A percentile compares a stretch with the other conserved stretches of the same genome.
phyloP scores from a whole-genome alignment of 1,284 basidiomycete species.

The Ustilago trichophora region DNA sequence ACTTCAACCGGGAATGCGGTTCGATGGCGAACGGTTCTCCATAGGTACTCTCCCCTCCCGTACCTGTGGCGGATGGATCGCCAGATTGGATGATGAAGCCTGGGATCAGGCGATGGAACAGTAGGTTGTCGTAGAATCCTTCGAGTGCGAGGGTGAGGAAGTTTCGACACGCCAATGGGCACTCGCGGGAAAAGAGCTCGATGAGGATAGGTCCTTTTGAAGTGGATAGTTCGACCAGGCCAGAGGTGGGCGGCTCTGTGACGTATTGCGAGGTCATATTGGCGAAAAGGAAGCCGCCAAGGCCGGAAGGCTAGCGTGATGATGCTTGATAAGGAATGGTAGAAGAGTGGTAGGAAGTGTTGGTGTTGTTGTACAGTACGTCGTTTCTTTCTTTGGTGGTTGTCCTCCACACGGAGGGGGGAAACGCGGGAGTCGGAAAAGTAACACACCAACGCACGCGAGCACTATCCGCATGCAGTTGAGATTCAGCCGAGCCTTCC shows the following conservation, averaged over 20 bases:
- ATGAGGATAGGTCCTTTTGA: constrained; percentile 74
- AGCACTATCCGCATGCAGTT: constrained; percentile 3
- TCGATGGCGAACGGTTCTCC: constrained; percentile 89
- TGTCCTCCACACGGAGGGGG: constrained; percentile 19
- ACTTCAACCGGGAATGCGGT: constrained; percentile 85
- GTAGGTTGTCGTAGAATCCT: constrained; percentile 93
- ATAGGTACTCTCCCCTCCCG: constrained; percentile 72
- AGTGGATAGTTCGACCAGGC: constrained; percentile 86
- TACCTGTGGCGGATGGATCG: constrained; percentile 90
- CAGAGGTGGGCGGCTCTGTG: constrained; percentile 74
- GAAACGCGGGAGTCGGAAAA: constrained; percentile 14
- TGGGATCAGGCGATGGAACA: constrained; percentile 89
- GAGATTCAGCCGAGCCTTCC: too few species aligned
- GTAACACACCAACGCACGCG: not conserved
- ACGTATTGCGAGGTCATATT: constrained; percentile 52
- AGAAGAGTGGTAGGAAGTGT: not conserved
- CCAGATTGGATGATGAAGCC: constrained; percentile 92
- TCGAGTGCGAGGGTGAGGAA: constrained; percentile 89
- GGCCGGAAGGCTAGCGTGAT: too few species aligned
- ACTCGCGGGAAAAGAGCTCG: constrained; percentile 95
- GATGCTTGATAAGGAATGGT: too few species aligned
- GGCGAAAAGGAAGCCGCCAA: too few species aligned
- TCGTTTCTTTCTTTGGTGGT: not conserved
- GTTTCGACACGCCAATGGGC: constrained; percentile 91
- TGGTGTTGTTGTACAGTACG: constrained; percentile 3